Conservation (phyloP, 1,139 yeast genomes). For the Kodamaea ohmeri region DNA sequence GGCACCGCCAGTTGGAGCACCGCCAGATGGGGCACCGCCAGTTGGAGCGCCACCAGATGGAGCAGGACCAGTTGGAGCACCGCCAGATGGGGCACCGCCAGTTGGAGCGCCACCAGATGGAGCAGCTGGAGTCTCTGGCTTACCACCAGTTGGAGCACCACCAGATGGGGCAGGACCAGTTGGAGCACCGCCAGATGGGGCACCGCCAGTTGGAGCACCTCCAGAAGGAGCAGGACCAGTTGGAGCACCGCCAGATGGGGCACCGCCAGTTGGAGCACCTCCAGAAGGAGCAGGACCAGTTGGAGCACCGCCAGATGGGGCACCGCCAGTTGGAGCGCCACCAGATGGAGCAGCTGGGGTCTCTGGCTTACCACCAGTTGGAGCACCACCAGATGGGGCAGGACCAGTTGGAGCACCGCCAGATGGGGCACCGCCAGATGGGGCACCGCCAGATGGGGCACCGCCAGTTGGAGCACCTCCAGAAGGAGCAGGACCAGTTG, state of each 20-base stretch:
- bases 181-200: constrained; percentile 16
- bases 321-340: constrained; percentile 5
- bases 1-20: constrained; percentile 12
- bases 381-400: constrained; percentile 9
- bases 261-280: constrained; percentile 7
- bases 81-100: neutral
- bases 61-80: constrained; percentile 7
- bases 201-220: constrained; percentile 6
- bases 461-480: constrained; percentile 11
- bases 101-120: constrained; percentile 5
- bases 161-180: constrained; percentile 6
- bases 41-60: constrained; percentile 6
- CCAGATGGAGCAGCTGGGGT: constrained; percentile 12
- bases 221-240: constrained; percentile 11
- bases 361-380: constrained; percentile 7
- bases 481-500: constrained; percentile 10
- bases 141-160: constrained; percentile 4
- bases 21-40: constrained; percentile 6
- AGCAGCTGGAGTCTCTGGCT: constrained; percentile 4
- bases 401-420: constrained; percentile 10
- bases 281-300: constrained; percentile 11
- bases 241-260: constrained; percentile 8
- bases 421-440: constrained; percentile 10
- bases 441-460: constrained; percentile 7
- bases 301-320: constrained; percentile 8